Evolutionary conservation across 225 moss, liverwort and hornwort species (phyloP), one percentile per base, ranked within the genome.

Genomic region (Pleurozium schreberi): DNA sequence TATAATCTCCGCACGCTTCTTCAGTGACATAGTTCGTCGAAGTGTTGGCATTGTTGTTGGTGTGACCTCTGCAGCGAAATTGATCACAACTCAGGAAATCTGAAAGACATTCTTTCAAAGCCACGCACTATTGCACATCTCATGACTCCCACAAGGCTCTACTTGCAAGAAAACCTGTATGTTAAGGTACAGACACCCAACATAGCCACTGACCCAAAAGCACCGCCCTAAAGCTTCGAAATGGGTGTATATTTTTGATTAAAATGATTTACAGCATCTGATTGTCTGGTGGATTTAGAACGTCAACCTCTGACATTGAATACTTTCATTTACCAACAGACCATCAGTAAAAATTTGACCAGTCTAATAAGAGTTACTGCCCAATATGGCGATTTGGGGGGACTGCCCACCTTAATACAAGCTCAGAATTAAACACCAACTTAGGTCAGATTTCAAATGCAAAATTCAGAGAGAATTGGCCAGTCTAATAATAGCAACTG

Each of bases 11-110:
- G 42, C 89, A 69, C 76, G 84, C 85, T 85, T 90, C 90, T 85
- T 91, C 73, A 70, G 90, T 34, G 93, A 92, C 77, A 77, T 10
- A 21, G 89, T 90, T 89, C 89, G 84, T 64, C 82, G 92, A 89
- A 89, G 85, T 53, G 65, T 87, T 15, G 45, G 87, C 71, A 60
- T 66, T 52, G 57, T 78, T 68, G 89, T 53, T 65, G 78, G 76
- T 63, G 53, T 80, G 26, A 65, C 43, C 34, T 76, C 92, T 92
- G 89, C 68, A 90, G 38, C 26, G 49, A 87, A 66, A 89, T 75
- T 47, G 40, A 30, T 65, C 80, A 86, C 34, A 18, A 69, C n/a
- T 87, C 66, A 81, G 74, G 30, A 47, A 84, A 63, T n/a, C 14
- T 62, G 25, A 22, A 71, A 52, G 55, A 53, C 38, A 62, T 78